Conservation (phyloP, 805 yeast genomes). For the Barnettozyma sp. region DNA sequence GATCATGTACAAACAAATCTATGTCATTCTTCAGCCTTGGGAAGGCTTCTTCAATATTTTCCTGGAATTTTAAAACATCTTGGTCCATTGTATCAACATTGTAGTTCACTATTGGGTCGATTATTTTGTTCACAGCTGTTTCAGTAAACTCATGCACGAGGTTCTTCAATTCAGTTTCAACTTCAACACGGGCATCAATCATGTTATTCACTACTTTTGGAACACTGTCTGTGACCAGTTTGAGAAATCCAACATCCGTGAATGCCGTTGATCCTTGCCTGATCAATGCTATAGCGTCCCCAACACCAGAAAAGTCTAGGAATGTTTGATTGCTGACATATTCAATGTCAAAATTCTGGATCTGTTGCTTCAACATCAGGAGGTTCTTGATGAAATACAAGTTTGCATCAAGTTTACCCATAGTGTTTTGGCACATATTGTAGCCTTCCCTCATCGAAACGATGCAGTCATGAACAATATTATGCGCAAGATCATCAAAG, state of each 20-base stretch:
- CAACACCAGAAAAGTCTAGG: slow-evolving; percentile 76
- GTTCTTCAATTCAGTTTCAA: slow-evolving; percentile 65
- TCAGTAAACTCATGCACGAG: slow-evolving; percentile 65
- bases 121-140: slow-evolving; percentile 42
- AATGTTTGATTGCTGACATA: slow-evolving; percentile 63
- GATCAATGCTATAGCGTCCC: slow-evolving; percentile 39
- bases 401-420: slow-evolving; percentile 52
- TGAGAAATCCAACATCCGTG: slow-evolving; percentile 27
- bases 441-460: slow-evolving; percentile 51
- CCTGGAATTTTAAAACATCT: slow-evolving; percentile 37
- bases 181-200: slow-evolving; percentile 71
- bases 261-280: slow-evolving; percentile 25
- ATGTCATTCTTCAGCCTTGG: slow-evolving; percentile 51
- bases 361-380: slow-evolving; percentile 59
- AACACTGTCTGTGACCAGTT: slow-evolving; percentile 56
- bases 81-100: slow-evolving; percentile 22
- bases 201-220: slow-evolving; percentile 77
- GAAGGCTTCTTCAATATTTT: slow-evolving; percentile 44
- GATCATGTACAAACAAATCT: slow-evolving; percentile 48
- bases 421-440: slow-evolving; percentile 35
- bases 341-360: slow-evolving; percentile 75
- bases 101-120: slow-evolving; percentile 35
- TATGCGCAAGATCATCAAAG: slow-evolving; percentile 86
- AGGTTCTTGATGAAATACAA: slow-evolving; percentile 68
- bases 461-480: slow-evolving; percentile 74